Percentiles rank a stretch among this genome's conserved stretches.
Conservation (phyloP, 1,139 yeast genomes). For the Geotrichum phurueaensis region DNA sequence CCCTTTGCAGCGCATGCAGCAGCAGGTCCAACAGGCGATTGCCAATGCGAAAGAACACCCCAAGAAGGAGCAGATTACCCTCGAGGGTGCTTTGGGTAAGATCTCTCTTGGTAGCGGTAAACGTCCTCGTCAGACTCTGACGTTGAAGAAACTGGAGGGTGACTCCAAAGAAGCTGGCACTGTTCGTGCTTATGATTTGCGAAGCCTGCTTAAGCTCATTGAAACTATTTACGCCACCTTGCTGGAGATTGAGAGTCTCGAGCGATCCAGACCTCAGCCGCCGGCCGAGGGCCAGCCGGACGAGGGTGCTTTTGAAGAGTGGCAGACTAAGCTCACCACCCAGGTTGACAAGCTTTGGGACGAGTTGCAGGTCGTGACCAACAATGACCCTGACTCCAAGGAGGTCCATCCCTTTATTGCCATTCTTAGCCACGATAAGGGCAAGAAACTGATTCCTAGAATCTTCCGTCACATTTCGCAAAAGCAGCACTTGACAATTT, state of each 20-base stretch:
- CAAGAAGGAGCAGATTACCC: slow-evolving; percentile 60
- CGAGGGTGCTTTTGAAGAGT: slow-evolving; percentile 26
- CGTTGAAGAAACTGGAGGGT: slow-evolving; percentile 41
- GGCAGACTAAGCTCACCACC: slow-evolving; percentile 31
- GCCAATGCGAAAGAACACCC: slow-evolving; percentile 91
- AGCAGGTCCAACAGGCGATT: slow-evolving; percentile 94
- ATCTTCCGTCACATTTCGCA: slow-evolving; percentile 74
- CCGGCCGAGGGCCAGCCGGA: slow-evolving; percentile 24
- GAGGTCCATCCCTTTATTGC: slow-evolving; percentile 60
- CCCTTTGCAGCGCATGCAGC: slow-evolving; percentile 96
- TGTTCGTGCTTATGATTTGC: slow-evolving; percentile 14
- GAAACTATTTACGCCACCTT: slow-evolving; percentile 77
- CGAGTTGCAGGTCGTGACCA: slow-evolving; percentile 60
- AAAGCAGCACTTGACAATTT: slow-evolving; percentile 72
- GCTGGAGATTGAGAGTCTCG: slow-evolving; percentile 74
- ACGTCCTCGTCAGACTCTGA: slow-evolving; percentile 84
- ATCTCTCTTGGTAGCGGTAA: slow-evolving; percentile 76
- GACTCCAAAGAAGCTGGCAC: background rate
- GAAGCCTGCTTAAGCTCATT: slow-evolving; percentile 39
- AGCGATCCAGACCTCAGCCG: slow-evolving; percentile 48
- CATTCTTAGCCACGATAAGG: slow-evolving; percentile 78
- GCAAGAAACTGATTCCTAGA: slow-evolving; percentile 83
- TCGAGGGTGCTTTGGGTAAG: slow-evolving; percentile 89
- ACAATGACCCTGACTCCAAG: slow-evolving; percentile 40
- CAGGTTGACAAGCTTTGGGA: slow-evolving; percentile 56